These are phyloP conservation scores for Scytalidium sp. DNA, from an alignment of 2,329 filamentous ascomycete genomes.

Conservation along the genomic window DNA sequence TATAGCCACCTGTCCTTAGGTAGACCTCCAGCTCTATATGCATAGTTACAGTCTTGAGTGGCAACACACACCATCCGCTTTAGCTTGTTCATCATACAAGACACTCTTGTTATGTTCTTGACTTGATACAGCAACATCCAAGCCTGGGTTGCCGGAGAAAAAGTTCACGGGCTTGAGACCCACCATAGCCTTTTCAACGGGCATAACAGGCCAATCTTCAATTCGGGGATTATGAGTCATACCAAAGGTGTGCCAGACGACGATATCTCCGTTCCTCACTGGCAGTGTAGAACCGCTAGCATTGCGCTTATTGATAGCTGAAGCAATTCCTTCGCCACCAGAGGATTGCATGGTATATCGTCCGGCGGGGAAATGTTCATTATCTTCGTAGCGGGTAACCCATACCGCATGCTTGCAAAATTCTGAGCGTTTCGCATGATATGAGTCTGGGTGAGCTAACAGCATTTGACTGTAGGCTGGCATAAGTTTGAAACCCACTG, in stretches of 20 bases:
- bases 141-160: conserved; percentile 45
- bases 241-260: conserved; percentile 86
- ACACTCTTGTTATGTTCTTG: conserved; percentile 11
- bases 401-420: conserved; percentile 85
- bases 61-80: too few species aligned
- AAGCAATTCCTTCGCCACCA: not conserved
- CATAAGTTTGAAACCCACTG: conserved; percentile 81
- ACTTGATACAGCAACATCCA: conserved; percentile 35
- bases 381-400: conserved; percentile 74
- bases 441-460: conserved; percentile 71
- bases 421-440: conserved; percentile 90
- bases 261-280: conserved; percentile 67
- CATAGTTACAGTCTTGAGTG: too few species aligned
- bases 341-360: conserved; percentile 29
- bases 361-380: conserved; percentile 29
- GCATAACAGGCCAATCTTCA: conserved; percentile 90
- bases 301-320: conserved; percentile 57
- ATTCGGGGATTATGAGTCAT: conserved; percentile 83
- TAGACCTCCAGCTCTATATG: too few species aligned
- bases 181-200: conserved; percentile 77
- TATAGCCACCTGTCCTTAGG: too few species aligned
- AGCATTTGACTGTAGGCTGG: conserved; percentile 75
- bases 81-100: too few species aligned
- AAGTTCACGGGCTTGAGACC: conserved; percentile 49
- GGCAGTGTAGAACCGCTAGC: too few species aligned